Evolutionary conservation across 106 monocot genomes (phyloP), one percentile per base, ranked within the genome.

Genomic region (Posidonia australis): DNA sequence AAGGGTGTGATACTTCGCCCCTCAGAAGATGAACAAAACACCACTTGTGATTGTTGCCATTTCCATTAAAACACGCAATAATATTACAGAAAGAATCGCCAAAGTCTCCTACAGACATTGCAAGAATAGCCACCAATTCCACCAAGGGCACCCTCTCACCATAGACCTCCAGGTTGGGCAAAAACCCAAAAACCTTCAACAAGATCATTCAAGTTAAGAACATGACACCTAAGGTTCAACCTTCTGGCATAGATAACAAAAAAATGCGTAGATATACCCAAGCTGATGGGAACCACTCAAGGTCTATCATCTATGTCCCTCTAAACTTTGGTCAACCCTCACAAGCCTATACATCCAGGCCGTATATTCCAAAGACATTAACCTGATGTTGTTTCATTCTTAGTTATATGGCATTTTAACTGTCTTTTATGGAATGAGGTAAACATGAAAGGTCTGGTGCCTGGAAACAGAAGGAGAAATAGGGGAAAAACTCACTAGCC

Each of bases 161-260:
- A 79, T 60, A 79, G 83, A 80, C 84, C 84, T 87, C 87, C 90
- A 76, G 77, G 84, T 79, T 86, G 86, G 88, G 81, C 4, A 51
- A 82, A 70, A 76, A 59, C 89, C 86, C 85, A 73, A 76, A 70
- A 90, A 94, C 94, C 94, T 94, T 94, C 94, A 90, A 94, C 77
- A 89, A 94, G 82, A 86, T 86, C 74, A 81, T 86, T 79, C 65
- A 77, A 82, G 91, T 98, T 88, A 98, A 87, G 74, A 87, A 78
- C 66, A 76, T 67, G 74, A 71, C 68, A 61, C 81, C 72, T 77
- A 55, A 72, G 55, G 58, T 69, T 76, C 69, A 84, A 75, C 74
- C 63, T 81, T 76, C 70, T 77, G 32, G 58, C 36, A 62, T 24
- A 73, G 9, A 76, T 73, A 81, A 80, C 59, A 67, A 67, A 51